Conservation (phyloP, 345 rosid genomes). For the Rhodamnia rubescens region DNA sequence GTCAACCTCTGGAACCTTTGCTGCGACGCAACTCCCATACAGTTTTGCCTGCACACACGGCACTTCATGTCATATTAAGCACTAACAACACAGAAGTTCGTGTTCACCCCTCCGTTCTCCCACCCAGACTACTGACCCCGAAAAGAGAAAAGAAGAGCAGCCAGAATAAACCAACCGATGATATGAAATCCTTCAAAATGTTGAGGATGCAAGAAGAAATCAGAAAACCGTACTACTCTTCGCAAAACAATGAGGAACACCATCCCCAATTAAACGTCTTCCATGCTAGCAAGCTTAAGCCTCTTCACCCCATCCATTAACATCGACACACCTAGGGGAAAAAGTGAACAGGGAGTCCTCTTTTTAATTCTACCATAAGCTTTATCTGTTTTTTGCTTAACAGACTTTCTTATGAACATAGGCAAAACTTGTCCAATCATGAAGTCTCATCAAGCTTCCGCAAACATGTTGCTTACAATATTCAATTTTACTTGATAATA, state of each 20-base stretch:
- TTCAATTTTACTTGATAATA: background rate
- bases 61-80: background rate
- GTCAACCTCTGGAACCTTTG: constrained; percentile 80
- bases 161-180: background rate
- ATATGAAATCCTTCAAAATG: background rate
- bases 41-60: constrained; percentile 54
- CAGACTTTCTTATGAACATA: background rate
- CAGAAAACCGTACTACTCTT: background rate
- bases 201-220: background rate
- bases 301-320: background rate
- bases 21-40: constrained; percentile 83
- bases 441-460: background rate
- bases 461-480: background rate
- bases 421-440: background rate
- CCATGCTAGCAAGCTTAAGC: background rate
- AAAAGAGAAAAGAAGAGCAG: background rate
- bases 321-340: background rate
- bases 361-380: background rate
- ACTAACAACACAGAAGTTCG: background rate
- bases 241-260: background rate
- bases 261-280: background rate
- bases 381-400: background rate
- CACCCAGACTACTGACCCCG: background rate
- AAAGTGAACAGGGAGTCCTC: background rate
- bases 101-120: background rate